Conservation (phyloP, 306 rosid species). For the Inga leiocalycina region DNA sequence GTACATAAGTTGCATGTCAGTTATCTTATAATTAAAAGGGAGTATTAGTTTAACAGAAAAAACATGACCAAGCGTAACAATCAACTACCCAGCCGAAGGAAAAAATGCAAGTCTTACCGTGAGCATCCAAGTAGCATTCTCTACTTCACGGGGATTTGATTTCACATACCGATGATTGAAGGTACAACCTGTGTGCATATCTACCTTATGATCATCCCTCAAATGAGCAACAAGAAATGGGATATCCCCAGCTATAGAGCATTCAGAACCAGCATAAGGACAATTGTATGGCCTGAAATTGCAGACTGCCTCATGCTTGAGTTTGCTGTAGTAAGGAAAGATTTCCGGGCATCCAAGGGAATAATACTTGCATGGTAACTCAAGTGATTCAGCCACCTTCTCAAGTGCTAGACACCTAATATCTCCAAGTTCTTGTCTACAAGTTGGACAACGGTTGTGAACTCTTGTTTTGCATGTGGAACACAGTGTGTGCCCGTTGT, state of each 20-base stretch:
- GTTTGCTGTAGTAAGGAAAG: conserved; percentile 97
- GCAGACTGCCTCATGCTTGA: conserved; percentile 90
- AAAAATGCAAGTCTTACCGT: conserved; percentile 60
- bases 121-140: conserved; percentile 99
- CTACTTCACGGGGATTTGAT: conserved; percentile 98
- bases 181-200: conserved; percentile 99
- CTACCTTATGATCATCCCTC: conserved; percentile 99
- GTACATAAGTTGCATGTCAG: not conserved
- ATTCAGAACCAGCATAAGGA: conserved; percentile 99
- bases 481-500: conserved; percentile 96
- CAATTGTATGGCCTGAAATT: conserved; percentile 94
- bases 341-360: conserved; percentile 95
- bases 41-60: not conserved
- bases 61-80: conserved; percentile 9
- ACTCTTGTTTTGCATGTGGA: conserved; percentile 98
- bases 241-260: conserved; percentile 87
- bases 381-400: conserved; percentile 99
- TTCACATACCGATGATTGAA: conserved; percentile 98
- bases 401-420: conserved; percentile 96
- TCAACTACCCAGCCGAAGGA: not conserved
- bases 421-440: conserved; percentile 99
- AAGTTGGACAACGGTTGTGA: conserved; percentile 97
- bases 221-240: conserved; percentile 92
- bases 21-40: not conserved
- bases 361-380: conserved; percentile 90